Evolutionary conservation across 2,329 filamentous ascomycete genomes (phyloP).

Genomic region (Ophiostoma ips): DNA sequence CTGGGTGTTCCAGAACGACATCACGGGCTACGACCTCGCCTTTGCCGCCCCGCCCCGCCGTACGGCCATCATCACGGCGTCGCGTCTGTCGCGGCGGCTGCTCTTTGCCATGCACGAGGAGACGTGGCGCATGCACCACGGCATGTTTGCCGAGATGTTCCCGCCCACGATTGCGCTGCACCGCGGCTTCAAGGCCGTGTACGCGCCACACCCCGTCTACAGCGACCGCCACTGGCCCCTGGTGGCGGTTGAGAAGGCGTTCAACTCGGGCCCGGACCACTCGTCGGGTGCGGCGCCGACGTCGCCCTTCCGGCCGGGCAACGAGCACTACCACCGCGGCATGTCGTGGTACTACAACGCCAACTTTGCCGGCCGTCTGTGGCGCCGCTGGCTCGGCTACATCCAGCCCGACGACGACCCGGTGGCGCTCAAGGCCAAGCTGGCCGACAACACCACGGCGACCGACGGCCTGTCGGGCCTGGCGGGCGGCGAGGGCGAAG

Average conservation of each 20-base stretch:
- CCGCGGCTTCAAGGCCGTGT: slow-evolving; percentile 65
- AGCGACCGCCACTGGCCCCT: slow-evolving; percentile 62
- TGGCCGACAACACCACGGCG: slow-evolving; percentile 27
- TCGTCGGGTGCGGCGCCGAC: slow-evolving; percentile 42
- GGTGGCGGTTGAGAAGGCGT: slow-evolving; percentile 55
- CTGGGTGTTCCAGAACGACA: slow-evolving; percentile 58
- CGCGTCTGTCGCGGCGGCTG: slow-evolving; percentile 51
- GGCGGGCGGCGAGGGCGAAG: slow-evolving; percentile 31
- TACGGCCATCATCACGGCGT: slow-evolving; percentile 57
- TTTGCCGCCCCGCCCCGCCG: slow-evolving; percentile 49
- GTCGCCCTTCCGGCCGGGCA: slow-evolving; percentile 51
- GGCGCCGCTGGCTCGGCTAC: slow-evolving; percentile 62
- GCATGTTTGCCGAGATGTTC: slow-evolving; percentile 72
- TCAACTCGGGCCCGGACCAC: slow-evolving; percentile 62
- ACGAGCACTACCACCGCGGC: slow-evolving; percentile 73
- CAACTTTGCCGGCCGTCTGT: slow-evolving; percentile 62
- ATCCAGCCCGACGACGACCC: slow-evolving; percentile 24
- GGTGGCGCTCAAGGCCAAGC: neutral
- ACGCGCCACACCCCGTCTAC: slow-evolving; percentile 70
- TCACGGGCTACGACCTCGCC: slow-evolving; percentile 49
- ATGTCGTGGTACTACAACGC: slow-evolving; percentile 78
- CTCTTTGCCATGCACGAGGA: slow-evolving; percentile 63
- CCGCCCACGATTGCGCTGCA: slow-evolving; percentile 57
- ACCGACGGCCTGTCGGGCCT: slow-evolving; percentile 19
- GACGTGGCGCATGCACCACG: slow-evolving; percentile 50